Conservation (phyloP, 2,329 filamentous ascomycete genomes). For the Penicillium sp. region DNA sequence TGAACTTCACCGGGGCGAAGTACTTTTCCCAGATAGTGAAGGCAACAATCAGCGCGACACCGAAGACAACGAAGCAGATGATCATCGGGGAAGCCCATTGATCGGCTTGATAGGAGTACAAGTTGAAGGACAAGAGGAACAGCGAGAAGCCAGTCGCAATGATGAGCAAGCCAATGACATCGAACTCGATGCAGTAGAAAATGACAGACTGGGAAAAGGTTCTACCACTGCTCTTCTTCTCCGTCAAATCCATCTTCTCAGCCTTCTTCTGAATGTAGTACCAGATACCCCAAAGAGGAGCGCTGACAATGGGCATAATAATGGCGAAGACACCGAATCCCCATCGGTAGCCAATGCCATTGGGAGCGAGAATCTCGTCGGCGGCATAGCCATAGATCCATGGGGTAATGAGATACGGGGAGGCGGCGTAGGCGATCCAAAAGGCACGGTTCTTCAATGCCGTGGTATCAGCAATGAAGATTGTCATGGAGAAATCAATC, state of each 20-base stretch:
- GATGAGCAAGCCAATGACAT: slow-evolving; percentile 41
- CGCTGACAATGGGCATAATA: slow-evolving; percentile 55
- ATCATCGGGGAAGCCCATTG: slow-evolving; percentile 24
- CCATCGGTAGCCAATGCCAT: slow-evolving; percentile 29
- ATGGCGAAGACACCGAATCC: slow-evolving; percentile 59
- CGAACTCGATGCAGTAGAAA: slow-evolving; percentile 62
- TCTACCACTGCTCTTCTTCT: slow-evolving; percentile 45
- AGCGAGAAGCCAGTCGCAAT: slow-evolving; percentile 27
- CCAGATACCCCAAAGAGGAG: slow-evolving; percentile 59
- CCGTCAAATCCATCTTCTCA: slow-evolving; percentile 53
- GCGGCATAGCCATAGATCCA: slow-evolving; percentile 56
- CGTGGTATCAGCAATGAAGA: slow-evolving; percentile 65
- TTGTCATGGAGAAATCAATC: slow-evolving; percentile 55
- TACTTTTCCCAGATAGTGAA: slow-evolving; percentile 18
- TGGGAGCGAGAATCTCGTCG: slow-evolving; percentile 48
- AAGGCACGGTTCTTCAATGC: slow-evolving; percentile 61
- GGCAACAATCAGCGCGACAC: slow-evolving; percentile 6
- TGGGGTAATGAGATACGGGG: slow-evolving; percentile 63
- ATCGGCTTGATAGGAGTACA: slow-evolving; percentile 14
- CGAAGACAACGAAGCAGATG: slow-evolving; percentile 21
- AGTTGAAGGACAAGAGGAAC: slow-evolving; percentile 28
- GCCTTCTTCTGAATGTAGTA: slow-evolving; percentile 60
- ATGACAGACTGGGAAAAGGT: slow-evolving; percentile 49
- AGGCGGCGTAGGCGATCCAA: slow-evolving; percentile 58
- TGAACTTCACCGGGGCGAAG: slow-evolving; percentile 19